phyloP scores from a whole-genome alignment of 306 rosid species.

The Cicer yamashitae region DNA sequence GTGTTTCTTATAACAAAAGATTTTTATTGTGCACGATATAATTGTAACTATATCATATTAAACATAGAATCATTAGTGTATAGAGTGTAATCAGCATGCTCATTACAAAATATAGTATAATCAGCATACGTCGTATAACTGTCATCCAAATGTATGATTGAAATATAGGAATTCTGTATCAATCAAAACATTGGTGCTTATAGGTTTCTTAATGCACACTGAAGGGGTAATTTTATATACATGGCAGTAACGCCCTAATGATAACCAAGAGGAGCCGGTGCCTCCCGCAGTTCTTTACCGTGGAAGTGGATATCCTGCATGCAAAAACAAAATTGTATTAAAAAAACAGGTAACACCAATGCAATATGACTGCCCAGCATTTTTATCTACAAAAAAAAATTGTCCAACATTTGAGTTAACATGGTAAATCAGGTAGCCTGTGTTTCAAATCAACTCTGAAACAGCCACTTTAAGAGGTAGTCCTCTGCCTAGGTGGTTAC shows the following conservation, averaged over 20 bases:
- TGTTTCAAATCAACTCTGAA: slow-evolving; percentile 6
- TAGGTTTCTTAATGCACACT: slow-evolving; percentile 11
- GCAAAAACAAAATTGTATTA: background rate
- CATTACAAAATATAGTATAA: slow-evolving; percentile 3
- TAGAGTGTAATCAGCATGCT: no score
- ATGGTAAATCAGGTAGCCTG: slow-evolving; percentile 14
- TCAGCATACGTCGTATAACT: background rate
- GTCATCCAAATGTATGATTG: background rate
- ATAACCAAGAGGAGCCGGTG: slow-evolving; percentile 80
- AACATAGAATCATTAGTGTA: no score
- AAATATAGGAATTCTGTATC: slow-evolving; percentile 13
- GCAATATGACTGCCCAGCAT: slow-evolving; percentile 18
- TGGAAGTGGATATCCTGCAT: slow-evolving; percentile 76
- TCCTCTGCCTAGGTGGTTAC: background rate
- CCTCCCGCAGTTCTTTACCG: slow-evolving; percentile 70
- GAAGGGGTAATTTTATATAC: background rate
- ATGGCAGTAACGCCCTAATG: slow-evolving; percentile 46
- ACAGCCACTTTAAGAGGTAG: background rate
- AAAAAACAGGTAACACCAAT: background rate
- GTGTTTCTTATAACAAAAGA: no score
- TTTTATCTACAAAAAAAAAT: background rate
- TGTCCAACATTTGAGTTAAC: background rate
- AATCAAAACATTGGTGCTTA: slow-evolving; percentile 5
- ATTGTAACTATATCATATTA: no score
- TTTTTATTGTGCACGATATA: no score